These are phyloP conservation scores for Tuber calosporum DNA, from an alignment of 495 filamentous ascomycete genomes.

Conservation along the genomic window DNA sequence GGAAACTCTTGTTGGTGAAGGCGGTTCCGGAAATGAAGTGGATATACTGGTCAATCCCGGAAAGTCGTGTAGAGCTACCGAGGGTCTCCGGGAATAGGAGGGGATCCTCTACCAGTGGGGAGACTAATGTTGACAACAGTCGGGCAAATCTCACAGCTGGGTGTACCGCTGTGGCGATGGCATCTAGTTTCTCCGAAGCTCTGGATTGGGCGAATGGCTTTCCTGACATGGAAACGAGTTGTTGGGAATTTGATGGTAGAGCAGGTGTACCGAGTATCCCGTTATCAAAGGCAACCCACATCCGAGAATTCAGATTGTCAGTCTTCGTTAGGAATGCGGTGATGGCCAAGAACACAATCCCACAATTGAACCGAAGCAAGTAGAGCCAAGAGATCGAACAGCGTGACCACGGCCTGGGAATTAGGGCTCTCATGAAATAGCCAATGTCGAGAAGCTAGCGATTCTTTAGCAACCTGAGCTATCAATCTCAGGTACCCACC, in stretches of 20 bases:
- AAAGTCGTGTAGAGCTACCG: constrained; percentile 66
- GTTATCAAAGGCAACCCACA: constrained; percentile 37
- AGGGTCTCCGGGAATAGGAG: constrained; percentile 81
- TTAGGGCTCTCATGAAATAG: constrained; percentile 56
- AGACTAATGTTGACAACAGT: constrained; percentile 61
- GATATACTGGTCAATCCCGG: constrained; percentile 84
- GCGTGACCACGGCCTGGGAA: constrained; percentile 25
- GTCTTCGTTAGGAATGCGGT: constrained; percentile 40
- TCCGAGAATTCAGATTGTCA: constrained; percentile 26
- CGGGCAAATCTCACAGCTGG: constrained; percentile 64
- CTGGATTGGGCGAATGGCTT: constrained; percentile 30
- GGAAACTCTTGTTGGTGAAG: constrained; percentile 35
- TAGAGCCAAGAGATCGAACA: constrained; percentile 37
- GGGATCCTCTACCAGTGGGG: constrained; percentile 53
- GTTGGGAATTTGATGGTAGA: constrained; percentile 24
- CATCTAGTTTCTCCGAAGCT: constrained; percentile 37
- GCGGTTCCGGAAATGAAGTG: constrained; percentile 69
- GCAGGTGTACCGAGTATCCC: constrained; percentile 35
- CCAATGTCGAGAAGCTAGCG: constrained; percentile 55
- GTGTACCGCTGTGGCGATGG: constrained; percentile 37
- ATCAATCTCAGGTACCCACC: constrained; percentile 86
- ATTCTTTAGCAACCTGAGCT: constrained; percentile 63
- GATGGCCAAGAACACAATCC: constrained; percentile 40
- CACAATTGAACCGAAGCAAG: constrained; percentile 39
- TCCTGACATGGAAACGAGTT: constrained; percentile 25